Evolutionary conservation across 1,139 yeast species (phyloP).

Genomic region (Debaryomyces nepalensis): DNA sequence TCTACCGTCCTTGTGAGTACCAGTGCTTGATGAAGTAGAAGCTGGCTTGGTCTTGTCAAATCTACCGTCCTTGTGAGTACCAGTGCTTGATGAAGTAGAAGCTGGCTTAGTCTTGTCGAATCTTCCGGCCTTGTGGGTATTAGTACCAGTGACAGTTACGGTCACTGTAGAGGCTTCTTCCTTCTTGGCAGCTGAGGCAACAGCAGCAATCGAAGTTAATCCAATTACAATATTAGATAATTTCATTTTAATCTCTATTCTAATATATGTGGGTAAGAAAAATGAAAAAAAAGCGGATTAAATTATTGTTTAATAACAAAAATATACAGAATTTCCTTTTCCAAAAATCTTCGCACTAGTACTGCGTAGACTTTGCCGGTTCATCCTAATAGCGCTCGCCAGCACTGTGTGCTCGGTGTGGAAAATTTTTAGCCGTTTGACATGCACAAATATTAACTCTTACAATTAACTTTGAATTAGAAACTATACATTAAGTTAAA

Average conservation of each 20-base stretch:
- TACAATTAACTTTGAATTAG: no score
- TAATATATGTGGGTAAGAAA: constrained; percentile 1
- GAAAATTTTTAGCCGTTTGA: background rate
- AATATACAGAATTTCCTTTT: constrained; percentile 11
- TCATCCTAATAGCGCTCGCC: constrained; percentile 7
- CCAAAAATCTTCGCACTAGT: constrained; percentile 9
- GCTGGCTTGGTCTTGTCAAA: constrained; percentile 45
- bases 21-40: constrained; percentile 30
- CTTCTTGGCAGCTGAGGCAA: constrained; percentile 24
- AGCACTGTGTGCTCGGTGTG: constrained; percentile 5
- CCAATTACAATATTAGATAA: constrained; percentile 27
- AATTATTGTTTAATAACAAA: constrained; percentile 3
- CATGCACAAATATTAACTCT: no score
- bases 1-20: constrained; percentile 52
- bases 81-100: constrained; percentile 35
- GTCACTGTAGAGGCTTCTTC: constrained; percentile 22
- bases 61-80: constrained; percentile 45
- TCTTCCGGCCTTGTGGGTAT: constrained; percentile 52
- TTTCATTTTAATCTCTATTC: constrained; percentile 23
- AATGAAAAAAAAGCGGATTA: constrained; percentile 6
- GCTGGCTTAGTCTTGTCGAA: constrained; percentile 53
- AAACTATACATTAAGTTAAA: no score
- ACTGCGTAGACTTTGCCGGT: constrained; percentile 4
- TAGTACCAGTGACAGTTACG: constrained; percentile 23
- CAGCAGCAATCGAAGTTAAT: constrained; percentile 26